These are phyloP conservation scores for Colletotrichum orchidophilum DNA, from an alignment of 2,329 filamentous ascomycete species.

Conservation along the genomic window DNA sequence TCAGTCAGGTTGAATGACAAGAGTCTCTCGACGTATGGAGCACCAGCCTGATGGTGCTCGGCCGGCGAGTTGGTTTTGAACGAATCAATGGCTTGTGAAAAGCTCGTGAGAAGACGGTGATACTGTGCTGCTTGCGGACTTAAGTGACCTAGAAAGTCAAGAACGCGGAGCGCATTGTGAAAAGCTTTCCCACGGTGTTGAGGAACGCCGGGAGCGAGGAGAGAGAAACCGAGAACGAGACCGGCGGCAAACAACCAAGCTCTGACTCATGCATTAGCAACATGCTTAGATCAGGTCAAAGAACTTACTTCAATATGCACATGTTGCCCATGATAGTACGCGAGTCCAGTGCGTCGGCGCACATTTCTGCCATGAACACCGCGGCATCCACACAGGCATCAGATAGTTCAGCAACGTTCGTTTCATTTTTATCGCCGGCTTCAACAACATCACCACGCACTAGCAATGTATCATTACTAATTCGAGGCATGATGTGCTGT, in stretches of 20 bases:
- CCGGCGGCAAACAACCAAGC: slow-evolving; percentile 61
- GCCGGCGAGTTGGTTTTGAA: background rate
- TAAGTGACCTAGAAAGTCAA: background rate
- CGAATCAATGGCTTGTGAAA: slow-evolving; percentile 2
- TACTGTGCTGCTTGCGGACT: slow-evolving; percentile 7
- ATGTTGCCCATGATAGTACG: slow-evolving; percentile 61
- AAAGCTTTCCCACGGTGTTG: background rate
- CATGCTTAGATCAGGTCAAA: too few species aligned
- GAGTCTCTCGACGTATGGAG: slow-evolving; percentile 1
- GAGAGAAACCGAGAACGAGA: slow-evolving; percentile 60
- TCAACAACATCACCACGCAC: slow-evolving; percentile 37
- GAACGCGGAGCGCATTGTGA: background rate
- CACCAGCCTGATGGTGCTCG: background rate
- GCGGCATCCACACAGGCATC: slow-evolving; percentile 65
- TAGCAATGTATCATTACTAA: slow-evolving; percentile 19
- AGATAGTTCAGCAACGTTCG: slow-evolving; percentile 47
- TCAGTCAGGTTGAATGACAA: background rate
- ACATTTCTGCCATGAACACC: slow-evolving; percentile 64
- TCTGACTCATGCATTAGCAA: background rate
- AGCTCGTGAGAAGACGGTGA: background rate
- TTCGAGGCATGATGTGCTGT: slow-evolving; percentile 53
- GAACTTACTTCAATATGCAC: slow-evolving; percentile 65
- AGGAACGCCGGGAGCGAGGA: background rate
- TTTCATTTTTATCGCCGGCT: slow-evolving; percentile 27
- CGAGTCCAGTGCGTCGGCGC: slow-evolving; percentile 55